Conservation (phyloP, 495 filamentous ascomycete genomes). For the Corynascus novoguineensis region DNA sequence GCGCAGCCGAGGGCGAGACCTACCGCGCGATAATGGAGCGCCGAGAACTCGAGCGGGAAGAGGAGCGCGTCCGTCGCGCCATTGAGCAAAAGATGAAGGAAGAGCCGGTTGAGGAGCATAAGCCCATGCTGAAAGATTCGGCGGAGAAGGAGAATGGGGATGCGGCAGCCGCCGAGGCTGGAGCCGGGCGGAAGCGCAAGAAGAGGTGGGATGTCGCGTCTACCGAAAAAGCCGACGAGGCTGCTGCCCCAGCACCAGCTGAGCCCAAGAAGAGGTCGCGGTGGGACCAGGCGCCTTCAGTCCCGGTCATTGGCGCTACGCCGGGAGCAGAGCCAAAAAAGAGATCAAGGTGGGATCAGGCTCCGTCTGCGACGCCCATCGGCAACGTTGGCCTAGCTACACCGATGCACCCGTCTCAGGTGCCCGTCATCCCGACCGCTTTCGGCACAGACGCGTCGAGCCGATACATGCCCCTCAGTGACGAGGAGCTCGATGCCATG, state of each 20-base stretch:
- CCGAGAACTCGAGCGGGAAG: slow-evolving; percentile 88
- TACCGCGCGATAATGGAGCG: slow-evolving; percentile 90
- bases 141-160: slow-evolving; percentile 71
- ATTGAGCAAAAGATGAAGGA: slow-evolving; percentile 64
- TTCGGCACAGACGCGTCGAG: slow-evolving; percentile 81
- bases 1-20: slow-evolving; percentile 56
- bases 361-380: slow-evolving; percentile 76
- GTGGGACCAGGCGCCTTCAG: slow-evolving; percentile 82
- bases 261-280: slow-evolving; percentile 73
- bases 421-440: slow-evolving; percentile 47
- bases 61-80: slow-evolving; percentile 75
- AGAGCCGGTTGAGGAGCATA: slow-evolving; percentile 53
- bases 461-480: slow-evolving; percentile 73
- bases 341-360: slow-evolving; percentile 82
- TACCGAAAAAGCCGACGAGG: slow-evolving; percentile 44
- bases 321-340: slow-evolving; percentile 52
- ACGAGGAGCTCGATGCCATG: slow-evolving; percentile 91
- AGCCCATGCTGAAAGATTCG: slow-evolving; percentile 63
- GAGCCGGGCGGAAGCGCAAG: slow-evolving; percentile 71
- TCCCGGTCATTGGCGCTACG: slow-evolving; percentile 47
- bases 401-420: slow-evolving; percentile 77
- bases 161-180: slow-evolving; percentile 31
- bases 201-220: slow-evolving; percentile 84
- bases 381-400: slow-evolving; percentile 77
- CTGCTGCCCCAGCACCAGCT: slow-evolving; percentile 29